Evolutionary conservation across 768 basidiomycete genomes (phyloP).

Genomic region (Pholiota microspora): DNA sequence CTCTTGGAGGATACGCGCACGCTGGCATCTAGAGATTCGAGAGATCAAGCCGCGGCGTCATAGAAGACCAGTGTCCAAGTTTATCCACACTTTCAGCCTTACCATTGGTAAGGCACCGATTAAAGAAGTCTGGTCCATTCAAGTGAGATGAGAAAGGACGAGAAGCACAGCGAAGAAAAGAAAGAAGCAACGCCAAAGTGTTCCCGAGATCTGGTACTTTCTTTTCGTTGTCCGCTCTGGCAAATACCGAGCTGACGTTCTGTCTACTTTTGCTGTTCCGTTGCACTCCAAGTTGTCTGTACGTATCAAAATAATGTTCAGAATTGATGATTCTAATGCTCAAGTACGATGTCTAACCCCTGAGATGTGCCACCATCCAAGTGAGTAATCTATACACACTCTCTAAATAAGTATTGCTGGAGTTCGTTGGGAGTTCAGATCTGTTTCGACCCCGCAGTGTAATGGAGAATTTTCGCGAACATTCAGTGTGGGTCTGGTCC

Average conservation of each 20-base stretch:
- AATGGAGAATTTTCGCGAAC: neutral
- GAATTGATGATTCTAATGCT: neutral
- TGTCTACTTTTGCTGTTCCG: neutral
- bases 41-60: slow-evolving; percentile 18
- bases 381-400: too few relatives aligned
- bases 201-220: slow-evolving; percentile 18
- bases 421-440: neutral
- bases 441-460: neutral
- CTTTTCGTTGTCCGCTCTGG: slow-evolving; percentile 8
- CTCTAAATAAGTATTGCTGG: too few relatives aligned
- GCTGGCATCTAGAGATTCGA: neutral
- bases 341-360: too few relatives aligned
- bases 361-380: too few relatives aligned
- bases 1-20: neutral
- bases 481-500: neutral
- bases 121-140: slow-evolving; percentile 16
- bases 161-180: slow-evolving; percentile 12
- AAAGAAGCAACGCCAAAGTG: slow-evolving; percentile 11
- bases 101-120: slow-evolving; percentile 19
- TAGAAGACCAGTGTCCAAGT: slow-evolving; percentile 6
- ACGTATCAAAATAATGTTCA: neutral
- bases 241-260: neutral
- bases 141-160: slow-evolving; percentile 17
- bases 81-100: slow-evolving; percentile 3
- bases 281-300: neutral